These are phyloP conservation scores for Pythium aphanidermatum DNA, from an alignment of 352 stramenopile genomes.

Conservation along the genomic window DNA sequence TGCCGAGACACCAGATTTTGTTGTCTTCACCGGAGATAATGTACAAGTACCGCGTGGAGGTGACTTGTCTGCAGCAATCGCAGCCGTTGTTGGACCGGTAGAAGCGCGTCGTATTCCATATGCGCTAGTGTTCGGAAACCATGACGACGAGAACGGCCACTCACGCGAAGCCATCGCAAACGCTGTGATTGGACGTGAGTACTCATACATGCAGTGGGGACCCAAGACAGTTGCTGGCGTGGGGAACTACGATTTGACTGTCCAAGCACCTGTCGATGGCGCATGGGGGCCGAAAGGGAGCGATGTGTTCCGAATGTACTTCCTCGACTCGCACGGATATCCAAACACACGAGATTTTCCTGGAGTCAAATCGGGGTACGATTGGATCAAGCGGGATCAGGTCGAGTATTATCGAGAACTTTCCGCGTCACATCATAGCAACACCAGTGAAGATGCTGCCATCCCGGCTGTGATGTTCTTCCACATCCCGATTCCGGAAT, in stretches of 20 bases:
- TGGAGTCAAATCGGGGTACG: slow-evolving; percentile 31
- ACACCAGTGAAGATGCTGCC: slow-evolving; percentile 11
- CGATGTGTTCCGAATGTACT: slow-evolving; percentile 55
- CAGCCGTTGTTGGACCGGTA: slow-evolving; percentile 23
- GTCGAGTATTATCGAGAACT: slow-evolving; percentile 36
- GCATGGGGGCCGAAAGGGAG: slow-evolving; percentile 23
- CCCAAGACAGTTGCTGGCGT: slow-evolving; percentile 28
- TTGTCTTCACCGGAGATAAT: slow-evolving; percentile 54
- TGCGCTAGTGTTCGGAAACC: slow-evolving; percentile 54
- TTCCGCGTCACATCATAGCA: slow-evolving; percentile 13
- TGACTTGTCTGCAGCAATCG: slow-evolving; percentile 27
- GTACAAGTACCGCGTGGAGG: slow-evolving; percentile 19
- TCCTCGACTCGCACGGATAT: slow-evolving; percentile 39
- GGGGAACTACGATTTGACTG: slow-evolving; percentile 51
- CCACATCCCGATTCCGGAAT: slow-evolving; percentile 56
- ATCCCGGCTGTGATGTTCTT: slow-evolving; percentile 58
- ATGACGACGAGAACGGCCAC: slow-evolving; percentile 44
- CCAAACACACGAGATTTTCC: slow-evolving; percentile 27
- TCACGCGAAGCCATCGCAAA: slow-evolving; percentile 29
- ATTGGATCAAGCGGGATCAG: slow-evolving; percentile 49
- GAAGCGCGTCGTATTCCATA: slow-evolving; percentile 43
- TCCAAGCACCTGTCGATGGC: slow-evolving; percentile 27
- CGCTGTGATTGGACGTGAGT: slow-evolving; percentile 24
- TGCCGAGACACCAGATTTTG: slow-evolving; percentile 40
- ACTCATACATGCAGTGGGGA: slow-evolving; percentile 38